Conservation (phyloP, 2,329 filamentous ascomycete species). For the Sphaerulina populicola region DNA sequence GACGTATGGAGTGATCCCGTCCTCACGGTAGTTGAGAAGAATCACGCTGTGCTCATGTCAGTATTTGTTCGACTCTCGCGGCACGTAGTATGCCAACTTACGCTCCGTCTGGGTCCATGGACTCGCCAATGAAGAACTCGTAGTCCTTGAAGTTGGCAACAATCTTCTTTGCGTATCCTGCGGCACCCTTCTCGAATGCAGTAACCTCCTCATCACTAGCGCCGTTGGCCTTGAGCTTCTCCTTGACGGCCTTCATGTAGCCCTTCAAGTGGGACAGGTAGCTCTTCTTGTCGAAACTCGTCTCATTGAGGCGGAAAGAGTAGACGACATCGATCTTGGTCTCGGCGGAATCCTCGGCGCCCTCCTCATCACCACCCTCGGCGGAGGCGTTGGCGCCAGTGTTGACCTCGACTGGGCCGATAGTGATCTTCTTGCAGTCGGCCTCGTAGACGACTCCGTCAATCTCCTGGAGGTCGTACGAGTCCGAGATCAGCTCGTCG, state of each 20-base stretch:
- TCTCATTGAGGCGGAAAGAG: slow-evolving; percentile 80
- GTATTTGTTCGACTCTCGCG: background rate
- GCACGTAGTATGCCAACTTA: slow-evolving; percentile 43
- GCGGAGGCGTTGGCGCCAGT: slow-evolving; percentile 95
- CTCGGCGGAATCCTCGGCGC: slow-evolving; percentile 57
- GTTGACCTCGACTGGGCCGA: slow-evolving; percentile 62
- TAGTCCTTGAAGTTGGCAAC: slow-evolving; percentile 86
- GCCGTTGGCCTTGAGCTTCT: slow-evolving; percentile 54
- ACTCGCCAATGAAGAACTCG: slow-evolving; percentile 87
- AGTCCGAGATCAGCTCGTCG: slow-evolving; percentile 97
- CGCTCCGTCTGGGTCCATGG: slow-evolving; percentile 91
- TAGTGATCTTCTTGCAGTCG: slow-evolving; percentile 81
- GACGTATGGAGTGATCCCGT: slow-evolving; percentile 82
- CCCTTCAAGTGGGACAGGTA: slow-evolving; percentile 81
- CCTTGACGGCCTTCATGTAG: slow-evolving; percentile 89
- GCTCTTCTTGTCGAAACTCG: slow-evolving; percentile 75
- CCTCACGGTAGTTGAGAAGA: slow-evolving; percentile 95
- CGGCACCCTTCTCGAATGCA: slow-evolving; percentile 70
- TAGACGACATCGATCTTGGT: slow-evolving; percentile 89
- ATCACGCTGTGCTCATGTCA: slow-evolving; percentile 54
- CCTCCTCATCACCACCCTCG: slow-evolving; percentile 65
- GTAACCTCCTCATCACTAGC: slow-evolving; percentile 59
- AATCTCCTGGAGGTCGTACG: slow-evolving; percentile 72
- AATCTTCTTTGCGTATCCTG: slow-evolving; percentile 71
- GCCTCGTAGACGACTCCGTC: slow-evolving; percentile 79